A percentile compares a stretch with the other conserved stretches of the same genome.
phyloP scores from a whole-genome alignment of 192 early-diverging fungal species.

The Coemansia sp. region DNA sequence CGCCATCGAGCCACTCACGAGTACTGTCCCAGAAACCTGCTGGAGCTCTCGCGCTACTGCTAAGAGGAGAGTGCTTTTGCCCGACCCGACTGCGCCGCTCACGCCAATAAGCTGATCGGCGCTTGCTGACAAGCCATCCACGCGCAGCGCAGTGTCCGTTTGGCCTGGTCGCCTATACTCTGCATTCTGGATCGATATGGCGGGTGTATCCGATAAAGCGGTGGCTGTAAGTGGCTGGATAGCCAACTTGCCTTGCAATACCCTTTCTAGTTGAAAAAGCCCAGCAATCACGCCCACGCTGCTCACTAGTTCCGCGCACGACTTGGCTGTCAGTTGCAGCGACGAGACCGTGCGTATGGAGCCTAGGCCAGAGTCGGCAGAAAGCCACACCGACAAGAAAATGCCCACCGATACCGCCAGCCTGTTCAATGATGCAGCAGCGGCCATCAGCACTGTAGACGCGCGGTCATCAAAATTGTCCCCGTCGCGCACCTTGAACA shows the following conservation, averaged over 20 bases:
- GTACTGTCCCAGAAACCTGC: conserved; percentile 4
- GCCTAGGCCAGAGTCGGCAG: background rate
- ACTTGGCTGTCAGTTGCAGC: conserved; percentile 6
- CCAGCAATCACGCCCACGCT: conserved; percentile 8
- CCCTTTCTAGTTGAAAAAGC: conserved; percentile 12
- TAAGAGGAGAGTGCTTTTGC: conserved; percentile 77
- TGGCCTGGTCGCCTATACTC: conserved; percentile 2
- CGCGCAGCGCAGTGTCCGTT: background rate
- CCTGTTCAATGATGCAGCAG: conserved; percentile 7
- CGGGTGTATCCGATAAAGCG: background rate
- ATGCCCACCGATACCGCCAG: conserved; percentile 9
- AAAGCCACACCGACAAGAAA: conserved; percentile 8
- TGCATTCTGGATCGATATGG: conserved; percentile 1
- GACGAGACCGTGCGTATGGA: conserved; percentile 1
- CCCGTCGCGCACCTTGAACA: conserved; percentile 8
- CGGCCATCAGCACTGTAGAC: background rate
- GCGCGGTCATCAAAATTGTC: conserved; percentile 24
- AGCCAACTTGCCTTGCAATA: conserved; percentile 7
- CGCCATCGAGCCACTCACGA: conserved; percentile 17
- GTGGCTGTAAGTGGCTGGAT: background rate
- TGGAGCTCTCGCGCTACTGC: conserved; percentile 78
- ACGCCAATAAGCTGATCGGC: conserved; percentile 67
- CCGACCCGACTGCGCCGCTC: conserved; percentile 80
- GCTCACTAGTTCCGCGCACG: conserved; percentile 10
- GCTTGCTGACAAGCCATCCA: background rate